Evolutionary conservation across 495 filamentous ascomycete species (phyloP), one percentile per base, ranked within the genome.

Genomic region (Extremus antarcticus): DNA sequence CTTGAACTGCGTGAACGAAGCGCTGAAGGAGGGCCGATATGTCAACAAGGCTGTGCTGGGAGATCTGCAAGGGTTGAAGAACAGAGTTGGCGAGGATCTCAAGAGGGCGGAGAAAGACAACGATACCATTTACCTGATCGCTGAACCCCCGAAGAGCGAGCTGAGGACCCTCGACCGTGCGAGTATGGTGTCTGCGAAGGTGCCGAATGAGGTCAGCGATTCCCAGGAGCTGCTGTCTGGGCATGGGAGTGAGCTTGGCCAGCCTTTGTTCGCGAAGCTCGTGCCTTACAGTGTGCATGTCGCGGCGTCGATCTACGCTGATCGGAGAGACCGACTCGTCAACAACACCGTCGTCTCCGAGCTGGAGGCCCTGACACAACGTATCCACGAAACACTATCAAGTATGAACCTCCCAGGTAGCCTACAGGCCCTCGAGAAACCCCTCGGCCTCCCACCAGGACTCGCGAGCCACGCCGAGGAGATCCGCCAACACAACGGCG

Each of bases 101-200:
- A 95, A 94, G 68, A 74, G 90, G 47, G 90, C 92, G 0, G 92
- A 97, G 68, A 94, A 88, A 67, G 92, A 98, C 63, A 98, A 98
- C 59, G 88, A 98, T 69, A 69, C 94, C 47, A 95, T 98, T 17
- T 98, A 97, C 66, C 73, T 96, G 2, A 78, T 83, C 50, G 76
- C 85, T 1, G 88, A 96, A 0, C 90, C 92, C 9, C 82, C 88
- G 3, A 95, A 95, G 65, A 81, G 89, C 9, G 90, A 94, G 63
- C 77, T 98, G 24, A 88, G 85, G 65, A 80, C 82, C 0, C 79
- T 98, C 2, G 88, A 89, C 49, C 79, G 92, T 51, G 91, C 89
- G 0, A 82, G 80, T 50, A 96, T 98, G 92, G 92, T 94, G 11
- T 73, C 79, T 23, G 71, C 86, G 16, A 84, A 85, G 50, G 77